Conservation (phyloP, 352 stramenopile genomes). For the Nothophytophthora sp. region DNA sequence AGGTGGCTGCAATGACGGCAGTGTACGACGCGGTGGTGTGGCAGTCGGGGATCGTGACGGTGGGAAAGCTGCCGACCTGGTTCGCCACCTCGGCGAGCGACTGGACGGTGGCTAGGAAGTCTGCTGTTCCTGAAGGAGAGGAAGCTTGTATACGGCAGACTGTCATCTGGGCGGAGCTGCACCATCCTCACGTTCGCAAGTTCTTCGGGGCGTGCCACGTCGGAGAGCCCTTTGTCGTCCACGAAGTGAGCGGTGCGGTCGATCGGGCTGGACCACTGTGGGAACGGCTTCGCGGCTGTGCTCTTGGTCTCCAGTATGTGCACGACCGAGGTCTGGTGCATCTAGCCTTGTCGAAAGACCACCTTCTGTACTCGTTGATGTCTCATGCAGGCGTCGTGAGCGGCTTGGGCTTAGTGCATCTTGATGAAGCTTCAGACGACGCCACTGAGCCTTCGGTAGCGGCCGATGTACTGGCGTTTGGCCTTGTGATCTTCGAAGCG, state of each 20-base stretch:
- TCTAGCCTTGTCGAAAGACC: conserved; percentile 1
- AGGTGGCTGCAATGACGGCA: conserved; percentile 10
- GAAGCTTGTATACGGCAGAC: conserved; percentile 15
- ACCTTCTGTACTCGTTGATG: conserved; percentile 6
- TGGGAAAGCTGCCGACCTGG: conserved; percentile 13
- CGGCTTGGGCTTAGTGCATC: conserved; percentile 5
- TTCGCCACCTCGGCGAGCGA: conserved; percentile 14
- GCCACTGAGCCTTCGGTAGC: neutral
- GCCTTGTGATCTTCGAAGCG: conserved; percentile 7
- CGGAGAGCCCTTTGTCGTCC: conserved; percentile 10
- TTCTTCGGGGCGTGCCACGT: conserved; percentile 30
- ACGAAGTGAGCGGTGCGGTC: no score
- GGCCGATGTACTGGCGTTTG: conserved; percentile 11
- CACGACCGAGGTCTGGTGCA: conserved; percentile 16
- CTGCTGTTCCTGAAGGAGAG: conserved; percentile 6
- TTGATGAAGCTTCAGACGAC: neutral
- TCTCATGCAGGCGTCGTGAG: conserved; percentile 14
- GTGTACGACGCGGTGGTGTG: conserved; percentile 15
- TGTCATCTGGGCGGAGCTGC: conserved; percentile 13
- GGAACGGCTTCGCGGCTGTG: conserved; percentile 9
- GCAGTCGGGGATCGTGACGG: conserved; percentile 8
- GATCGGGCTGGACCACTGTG: no score
- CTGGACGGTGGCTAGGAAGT: conserved; percentile 12
- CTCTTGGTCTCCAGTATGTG: conserved; percentile 13
- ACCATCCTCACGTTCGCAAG: conserved; percentile 28